Conservation (phyloP, 2,329 filamentous ascomycete genomes). For the Hypoxylon sp. region DNA sequence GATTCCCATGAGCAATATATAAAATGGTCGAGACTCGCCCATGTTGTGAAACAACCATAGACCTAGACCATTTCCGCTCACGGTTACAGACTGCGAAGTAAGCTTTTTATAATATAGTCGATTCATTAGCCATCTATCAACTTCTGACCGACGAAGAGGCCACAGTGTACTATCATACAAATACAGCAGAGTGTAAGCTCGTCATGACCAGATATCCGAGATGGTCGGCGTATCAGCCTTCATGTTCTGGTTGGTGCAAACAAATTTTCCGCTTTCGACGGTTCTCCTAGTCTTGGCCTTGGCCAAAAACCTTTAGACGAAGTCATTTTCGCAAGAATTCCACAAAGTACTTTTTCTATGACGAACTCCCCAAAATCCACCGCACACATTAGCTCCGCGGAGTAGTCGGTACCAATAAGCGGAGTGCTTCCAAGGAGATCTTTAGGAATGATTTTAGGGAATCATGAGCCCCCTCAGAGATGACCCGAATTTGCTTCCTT, state of each 20-base stretch:
- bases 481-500: not conserved
- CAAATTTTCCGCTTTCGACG: slow-evolving; percentile 19
- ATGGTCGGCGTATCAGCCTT: slow-evolving; percentile 21
- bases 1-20: not conserved
- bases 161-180: slow-evolving; percentile 50
- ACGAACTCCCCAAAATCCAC: slow-evolving; percentile 44
- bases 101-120: slow-evolving; percentile 3
- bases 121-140: slow-evolving; percentile 15
- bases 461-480: slow-evolving; percentile 13
- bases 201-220: slow-evolving; percentile 35
- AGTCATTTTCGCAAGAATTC: slow-evolving; percentile 46
- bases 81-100: not conserved
- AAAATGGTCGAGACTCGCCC: not conserved
- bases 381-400: slow-evolving; percentile 26
- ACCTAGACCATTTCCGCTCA: not conserved
- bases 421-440: slow-evolving; percentile 10
- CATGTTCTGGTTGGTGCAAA: slow-evolving; percentile 23
- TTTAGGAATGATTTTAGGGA: slow-evolving; percentile 13
- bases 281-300: slow-evolving; percentile 21
- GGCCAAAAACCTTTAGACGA: slow-evolving; percentile 39
- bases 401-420: slow-evolving; percentile 19
- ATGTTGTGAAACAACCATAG: not conserved
- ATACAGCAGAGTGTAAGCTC: slow-evolving; percentile 39
- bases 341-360: slow-evolving; percentile 39
- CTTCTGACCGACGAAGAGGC: slow-evolving; percentile 20